Evolutionary conservation across 768 basidiomycete genomes (phyloP).

Genomic region (Boletus rex-veris): DNA sequence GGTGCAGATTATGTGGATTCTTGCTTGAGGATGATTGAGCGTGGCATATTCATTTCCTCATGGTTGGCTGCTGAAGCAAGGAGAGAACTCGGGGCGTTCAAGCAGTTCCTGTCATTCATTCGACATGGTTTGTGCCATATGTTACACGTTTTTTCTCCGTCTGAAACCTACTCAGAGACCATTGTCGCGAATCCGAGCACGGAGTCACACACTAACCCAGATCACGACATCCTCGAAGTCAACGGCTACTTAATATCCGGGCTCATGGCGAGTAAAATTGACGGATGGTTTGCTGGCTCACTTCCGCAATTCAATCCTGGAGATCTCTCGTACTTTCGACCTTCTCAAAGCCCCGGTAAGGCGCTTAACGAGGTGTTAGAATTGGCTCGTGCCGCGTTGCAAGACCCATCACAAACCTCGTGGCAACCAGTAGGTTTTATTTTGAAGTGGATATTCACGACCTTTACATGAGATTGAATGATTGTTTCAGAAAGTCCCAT

Average conservation of each 20-base stretch:
- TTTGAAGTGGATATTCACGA: constrained; percentile 24
- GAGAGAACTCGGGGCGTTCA: constrained; percentile 67
- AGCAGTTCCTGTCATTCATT: constrained; percentile 76
- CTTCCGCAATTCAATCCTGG: constrained; percentile 32
- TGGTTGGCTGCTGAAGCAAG: constrained; percentile 70
- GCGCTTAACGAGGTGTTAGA: constrained; percentile 39
- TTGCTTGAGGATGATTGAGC: constrained; percentile 52
- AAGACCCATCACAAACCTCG: constrained; percentile 43
- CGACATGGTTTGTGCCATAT: constrained; percentile 54
- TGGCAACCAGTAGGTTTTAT: constrained; percentile 51
- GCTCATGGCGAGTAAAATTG: constrained; percentile 63
- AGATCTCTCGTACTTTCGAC: constrained; percentile 28
- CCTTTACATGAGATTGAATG: constrained; percentile 26
- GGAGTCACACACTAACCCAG: constrained; percentile 47
- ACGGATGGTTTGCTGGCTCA: constrained; percentile 76
- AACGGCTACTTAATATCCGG: constrained; percentile 76
- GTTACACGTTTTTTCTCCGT: constrained; percentile 10
- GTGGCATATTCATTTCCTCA: constrained; percentile 58
- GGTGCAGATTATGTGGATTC: constrained; percentile 44
- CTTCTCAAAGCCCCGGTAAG: constrained; percentile 18
- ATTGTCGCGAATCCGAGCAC: constrained; percentile 47
- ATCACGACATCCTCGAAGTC: constrained; percentile 74
- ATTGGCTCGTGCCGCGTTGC: constrained; percentile 46
- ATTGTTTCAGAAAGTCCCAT: constrained; percentile 42
- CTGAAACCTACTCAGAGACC: constrained; percentile 38